Evolutionary conservation across 306 rosid genomes (phyloP).

Genomic region (Cicer arietinum): DNA sequence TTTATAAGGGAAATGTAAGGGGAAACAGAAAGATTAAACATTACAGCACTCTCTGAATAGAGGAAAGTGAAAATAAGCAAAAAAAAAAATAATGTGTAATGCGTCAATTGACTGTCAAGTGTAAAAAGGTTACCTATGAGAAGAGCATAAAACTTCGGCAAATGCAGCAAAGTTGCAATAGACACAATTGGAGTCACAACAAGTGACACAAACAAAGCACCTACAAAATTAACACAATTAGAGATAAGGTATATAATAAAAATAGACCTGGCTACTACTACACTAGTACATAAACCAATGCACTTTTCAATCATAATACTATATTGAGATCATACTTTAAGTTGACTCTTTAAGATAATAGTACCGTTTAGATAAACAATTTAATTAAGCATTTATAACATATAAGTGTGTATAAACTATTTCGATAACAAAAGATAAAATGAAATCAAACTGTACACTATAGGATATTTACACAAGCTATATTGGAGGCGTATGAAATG

Average conservation of each 20-base stretch:
- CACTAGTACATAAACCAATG: conserved; percentile 15
- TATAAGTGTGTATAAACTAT: background rate
- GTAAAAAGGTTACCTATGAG: conserved; percentile 59
- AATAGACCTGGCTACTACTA: background rate
- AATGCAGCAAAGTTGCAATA: conserved; percentile 59
- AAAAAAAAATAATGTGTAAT: background rate
- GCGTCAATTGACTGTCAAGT: background rate
- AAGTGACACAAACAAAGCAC: conserved; percentile 75
- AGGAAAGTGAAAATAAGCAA: conserved; percentile 11
- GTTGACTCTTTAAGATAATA: too few species aligned
- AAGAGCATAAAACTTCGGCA: conserved; percentile 81
- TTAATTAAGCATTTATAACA: background rate
- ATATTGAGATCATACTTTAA: background rate
- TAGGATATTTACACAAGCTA: background rate
- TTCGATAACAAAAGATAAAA: background rate
- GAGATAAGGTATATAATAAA: conserved; percentile 13
- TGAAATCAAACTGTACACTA: background rate
- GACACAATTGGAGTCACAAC: conserved; percentile 68
- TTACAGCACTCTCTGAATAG: background rate
- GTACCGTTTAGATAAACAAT: background rate
- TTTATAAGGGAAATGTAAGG: background rate
- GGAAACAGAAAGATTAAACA: background rate
- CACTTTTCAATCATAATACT: background rate
- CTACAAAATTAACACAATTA: conserved; percentile 49
- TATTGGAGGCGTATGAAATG: background rate